These are phyloP conservation scores for Mesembryanthemum crystallinum DNA, from an alignment of 148 eudicot genomes.

Conservation along the genomic window DNA sequence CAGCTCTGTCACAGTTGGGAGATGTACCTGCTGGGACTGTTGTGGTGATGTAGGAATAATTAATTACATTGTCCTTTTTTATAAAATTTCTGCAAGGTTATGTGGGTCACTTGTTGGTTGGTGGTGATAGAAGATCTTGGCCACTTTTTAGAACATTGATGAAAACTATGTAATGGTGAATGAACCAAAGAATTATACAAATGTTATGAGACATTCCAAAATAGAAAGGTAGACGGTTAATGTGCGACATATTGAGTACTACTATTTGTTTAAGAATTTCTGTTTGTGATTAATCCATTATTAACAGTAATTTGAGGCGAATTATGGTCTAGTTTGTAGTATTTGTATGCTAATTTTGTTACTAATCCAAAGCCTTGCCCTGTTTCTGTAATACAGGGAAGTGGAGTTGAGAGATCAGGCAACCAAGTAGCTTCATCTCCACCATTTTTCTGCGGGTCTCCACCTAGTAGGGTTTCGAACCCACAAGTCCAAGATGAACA, in stretches of 20 bases:
- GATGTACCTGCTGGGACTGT: not conserved
- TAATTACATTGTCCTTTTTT: not conserved
- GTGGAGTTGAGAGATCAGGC: conserved; percentile 33
- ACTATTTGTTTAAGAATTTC: too few species aligned
- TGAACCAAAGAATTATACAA: too few species aligned
- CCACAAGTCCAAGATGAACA: conserved; percentile 61
- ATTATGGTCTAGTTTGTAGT: too few species aligned
- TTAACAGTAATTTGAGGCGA: not conserved
- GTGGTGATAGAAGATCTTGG: conserved; percentile 1
- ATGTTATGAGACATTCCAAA: too few species aligned
- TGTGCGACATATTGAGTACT: too few species aligned
- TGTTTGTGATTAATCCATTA: not conserved
- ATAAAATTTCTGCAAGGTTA: not conserved
- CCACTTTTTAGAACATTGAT: not conserved
- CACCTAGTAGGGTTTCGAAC: conserved; percentile 64
- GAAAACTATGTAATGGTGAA: too few species aligned
- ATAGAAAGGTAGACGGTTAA: too few species aligned
- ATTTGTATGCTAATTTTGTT: not conserved
- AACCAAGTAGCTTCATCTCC: conserved; percentile 52
- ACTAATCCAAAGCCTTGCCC: not conserved
- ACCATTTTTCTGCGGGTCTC: conserved; percentile 69
- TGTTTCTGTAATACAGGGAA: conserved; percentile 32
- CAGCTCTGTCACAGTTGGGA: conserved; percentile 8
- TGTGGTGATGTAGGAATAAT: conserved; percentile 2
- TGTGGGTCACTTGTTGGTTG: conserved; percentile 11